Conservation (phyloP, 805 yeast genomes). For the Ogataea thermomethanolica region DNA sequence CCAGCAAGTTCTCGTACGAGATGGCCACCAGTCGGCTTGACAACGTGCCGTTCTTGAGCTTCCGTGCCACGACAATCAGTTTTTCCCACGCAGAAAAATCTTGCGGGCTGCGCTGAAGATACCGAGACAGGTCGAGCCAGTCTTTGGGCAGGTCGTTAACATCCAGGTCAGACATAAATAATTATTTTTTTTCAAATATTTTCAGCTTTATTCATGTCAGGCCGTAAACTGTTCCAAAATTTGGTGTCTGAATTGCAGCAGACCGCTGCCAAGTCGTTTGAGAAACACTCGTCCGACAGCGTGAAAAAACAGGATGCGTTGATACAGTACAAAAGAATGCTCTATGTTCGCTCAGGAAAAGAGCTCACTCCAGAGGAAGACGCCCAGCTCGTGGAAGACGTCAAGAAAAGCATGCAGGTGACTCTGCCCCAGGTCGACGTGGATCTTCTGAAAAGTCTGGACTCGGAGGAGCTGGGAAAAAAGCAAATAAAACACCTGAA, state of each 20-base stretch:
- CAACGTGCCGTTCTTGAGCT: conserved; percentile 2
- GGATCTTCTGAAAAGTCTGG: conserved; percentile 26
- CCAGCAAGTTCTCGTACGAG: conserved; percentile 42
- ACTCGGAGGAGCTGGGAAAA: conserved; percentile 21
- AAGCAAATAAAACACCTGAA: conserved; percentile 39
- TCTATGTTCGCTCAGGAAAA: conserved; percentile 39
- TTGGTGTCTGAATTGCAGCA: conserved; percentile 40
- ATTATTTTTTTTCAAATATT: neutral
- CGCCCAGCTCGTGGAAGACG: conserved; percentile 34
- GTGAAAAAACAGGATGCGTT: conserved; percentile 43
- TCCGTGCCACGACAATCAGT: conserved; percentile 1
- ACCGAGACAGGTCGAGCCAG: conserved; percentile 10
- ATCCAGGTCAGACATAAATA: conserved; percentile 5
- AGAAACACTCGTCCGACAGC: conserved; percentile 38
- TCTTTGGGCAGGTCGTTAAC: conserved; percentile 11
- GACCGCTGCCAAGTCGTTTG: conserved; percentile 36
- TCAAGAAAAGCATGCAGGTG: conserved; percentile 33
- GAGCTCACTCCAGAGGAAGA: conserved; percentile 30
- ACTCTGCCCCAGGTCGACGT: conserved; percentile 27
- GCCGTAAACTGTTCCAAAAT: conserved; percentile 24
- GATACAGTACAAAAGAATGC: conserved; percentile 47
- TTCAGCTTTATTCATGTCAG: conserved; percentile 19
- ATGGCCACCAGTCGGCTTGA: conserved; percentile 35
- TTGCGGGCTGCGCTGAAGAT: conserved; percentile 6
- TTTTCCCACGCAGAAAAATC: conserved; percentile 6